phyloP scores from a whole-genome alignment of 305 asterid genomes.

The Plantago lanceolata region DNA sequence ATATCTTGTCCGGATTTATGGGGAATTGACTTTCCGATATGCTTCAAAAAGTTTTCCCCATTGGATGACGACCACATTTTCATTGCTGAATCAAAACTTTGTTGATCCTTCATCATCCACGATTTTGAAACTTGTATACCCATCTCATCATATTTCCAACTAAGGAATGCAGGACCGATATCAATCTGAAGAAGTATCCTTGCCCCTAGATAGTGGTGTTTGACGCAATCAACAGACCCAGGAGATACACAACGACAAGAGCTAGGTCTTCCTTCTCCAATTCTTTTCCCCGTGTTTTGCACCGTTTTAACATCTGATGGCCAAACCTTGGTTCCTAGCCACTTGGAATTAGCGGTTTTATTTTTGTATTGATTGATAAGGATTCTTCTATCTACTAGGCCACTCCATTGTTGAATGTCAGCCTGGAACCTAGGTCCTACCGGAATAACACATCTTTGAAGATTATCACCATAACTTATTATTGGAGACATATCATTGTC shows the following conservation, averaged over 20 bases:
- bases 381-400: slow-evolving; percentile 25
- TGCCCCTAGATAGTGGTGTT: slow-evolving; percentile 44
- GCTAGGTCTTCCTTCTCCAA: slow-evolving; percentile 55
- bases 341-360: slow-evolving; percentile 41
- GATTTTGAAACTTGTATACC: slow-evolving; percentile 57
- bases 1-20: slow-evolving; percentile 36
- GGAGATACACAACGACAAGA: slow-evolving; percentile 44
- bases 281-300: slow-evolving; percentile 25
- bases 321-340: slow-evolving; percentile 68
- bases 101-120: slow-evolving; percentile 61
- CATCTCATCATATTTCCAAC: slow-evolving; percentile 75
- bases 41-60: slow-evolving; percentile 47
- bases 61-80: slow-evolving; percentile 31
- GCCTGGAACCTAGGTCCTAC: slow-evolving; percentile 82
- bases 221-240: slow-evolving; percentile 45
- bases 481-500: slow-evolving; percentile 26
- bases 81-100: slow-evolving; percentile 43
- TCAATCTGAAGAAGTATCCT: slow-evolving; percentile 41
- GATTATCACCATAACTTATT: slow-evolving; percentile 44
- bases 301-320: slow-evolving; percentile 29
- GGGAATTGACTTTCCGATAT: slow-evolving; percentile 44
- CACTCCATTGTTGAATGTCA: slow-evolving; percentile 56
- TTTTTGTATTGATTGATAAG: slow-evolving; percentile 20
- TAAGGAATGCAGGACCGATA: slow-evolving; percentile 54
- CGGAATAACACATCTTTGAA: slow-evolving; percentile 49